Percentiles rank a stretch among this genome's conserved stretches.
phyloP scores from a whole-genome alignment of 2,329 filamentous ascomycete species.

The Apiospora arundinis region DNA sequence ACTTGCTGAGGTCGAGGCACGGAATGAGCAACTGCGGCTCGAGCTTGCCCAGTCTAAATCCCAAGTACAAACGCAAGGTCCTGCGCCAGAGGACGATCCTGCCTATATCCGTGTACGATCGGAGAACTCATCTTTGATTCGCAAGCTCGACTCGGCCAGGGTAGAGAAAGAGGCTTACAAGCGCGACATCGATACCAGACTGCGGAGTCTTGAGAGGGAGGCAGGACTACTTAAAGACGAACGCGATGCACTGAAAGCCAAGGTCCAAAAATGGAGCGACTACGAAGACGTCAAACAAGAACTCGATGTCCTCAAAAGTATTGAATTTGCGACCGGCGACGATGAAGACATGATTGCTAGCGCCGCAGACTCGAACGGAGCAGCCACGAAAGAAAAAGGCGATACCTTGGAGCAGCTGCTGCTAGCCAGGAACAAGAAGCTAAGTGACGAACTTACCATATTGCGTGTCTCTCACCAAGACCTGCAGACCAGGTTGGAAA shows the following conservation, averaged over 20 bases:
- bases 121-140: constrained; percentile 90
- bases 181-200: constrained; percentile 74
- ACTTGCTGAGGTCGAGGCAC: constrained; percentile 87
- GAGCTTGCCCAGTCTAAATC: constrained; percentile 91
- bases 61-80: constrained; percentile 65
- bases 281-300: constrained; percentile 98
- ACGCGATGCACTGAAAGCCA: constrained; percentile 77
- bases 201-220: constrained; percentile 83
- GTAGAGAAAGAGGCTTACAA: constrained; percentile 85
- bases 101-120: constrained; percentile 85
- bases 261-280: constrained; percentile 88
- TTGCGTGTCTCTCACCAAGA: constrained; percentile 94
- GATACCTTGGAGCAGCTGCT: constrained; percentile 91
- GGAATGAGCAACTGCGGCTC: constrained; percentile 90
- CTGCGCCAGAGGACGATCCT: constrained; percentile 85
- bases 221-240: constrained; percentile 77
- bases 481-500: constrained; percentile 78
- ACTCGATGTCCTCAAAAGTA: constrained; percentile 94
- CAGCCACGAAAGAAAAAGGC: constrained; percentile 64
- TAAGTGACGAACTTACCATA: constrained; percentile 91
- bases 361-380: constrained; percentile 52
- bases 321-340: constrained; percentile 92
- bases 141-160: constrained; percentile 83
- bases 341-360: constrained; percentile 70
- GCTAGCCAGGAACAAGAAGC: constrained; percentile 92